A percentile compares a stretch with the other conserved stretches of the same genome.
phyloP scores from a whole-genome alignment of 2,329 filamentous ascomycete species.

The Purpureocillium lavendulum region DNA sequence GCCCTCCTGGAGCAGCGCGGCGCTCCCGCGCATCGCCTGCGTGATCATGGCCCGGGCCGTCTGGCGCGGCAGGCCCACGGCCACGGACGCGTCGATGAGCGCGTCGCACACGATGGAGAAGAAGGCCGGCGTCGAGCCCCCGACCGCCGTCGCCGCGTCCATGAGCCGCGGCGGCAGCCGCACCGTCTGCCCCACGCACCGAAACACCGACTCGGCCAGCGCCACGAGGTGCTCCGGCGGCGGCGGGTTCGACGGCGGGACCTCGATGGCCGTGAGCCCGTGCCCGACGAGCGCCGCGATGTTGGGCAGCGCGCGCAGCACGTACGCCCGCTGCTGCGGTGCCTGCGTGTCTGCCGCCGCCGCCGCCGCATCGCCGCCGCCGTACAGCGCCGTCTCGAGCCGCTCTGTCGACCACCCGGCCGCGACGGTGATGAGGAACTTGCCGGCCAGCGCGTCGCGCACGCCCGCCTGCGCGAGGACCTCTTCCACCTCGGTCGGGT shows the following conservation, averaged over 20 bases:
- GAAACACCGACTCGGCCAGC: slow-evolving; percentile 39
- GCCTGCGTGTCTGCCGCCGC: slow-evolving; percentile 9
- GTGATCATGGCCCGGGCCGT: slow-evolving; percentile 50
- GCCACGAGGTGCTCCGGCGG: slow-evolving; percentile 8
- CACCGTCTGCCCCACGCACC: slow-evolving; percentile 42
- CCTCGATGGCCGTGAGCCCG: slow-evolving; percentile 23
- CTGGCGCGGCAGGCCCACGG: slow-evolving; percentile 48
- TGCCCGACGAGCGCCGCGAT: slow-evolving; percentile 23
- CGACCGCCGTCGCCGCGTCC: slow-evolving; percentile 50
- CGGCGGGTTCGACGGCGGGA: slow-evolving; percentile 12
- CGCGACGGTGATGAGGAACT: slow-evolving; percentile 41
- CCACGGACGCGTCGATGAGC: slow-evolving; percentile 50
- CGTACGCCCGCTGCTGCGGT: slow-evolving; percentile 9
- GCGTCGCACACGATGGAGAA: slow-evolving; percentile 50
- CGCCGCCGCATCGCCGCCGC: slow-evolving; percentile 6
- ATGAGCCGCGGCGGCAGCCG: slow-evolving; percentile 41
- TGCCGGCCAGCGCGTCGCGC: slow-evolving; percentile 27
- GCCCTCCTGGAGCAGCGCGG: slow-evolving; percentile 40
- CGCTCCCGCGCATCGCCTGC: slow-evolving; percentile 50
- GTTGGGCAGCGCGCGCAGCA: slow-evolving; percentile 26
- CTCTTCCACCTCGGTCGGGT: slow-evolving; percentile 32
- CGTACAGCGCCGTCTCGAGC: slow-evolving; percentile 27
- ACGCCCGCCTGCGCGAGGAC: slow-evolving; percentile 29
- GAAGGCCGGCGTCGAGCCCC: slow-evolving; percentile 52
- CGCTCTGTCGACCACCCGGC: slow-evolving; percentile 37